A percentile compares a stretch with the other conserved stretches of the same genome.
These are phyloP conservation scores for Wickerhamiella occidentalis DNA, from an alignment of 805 yeast genomes.

Conservation along the genomic window DNA sequence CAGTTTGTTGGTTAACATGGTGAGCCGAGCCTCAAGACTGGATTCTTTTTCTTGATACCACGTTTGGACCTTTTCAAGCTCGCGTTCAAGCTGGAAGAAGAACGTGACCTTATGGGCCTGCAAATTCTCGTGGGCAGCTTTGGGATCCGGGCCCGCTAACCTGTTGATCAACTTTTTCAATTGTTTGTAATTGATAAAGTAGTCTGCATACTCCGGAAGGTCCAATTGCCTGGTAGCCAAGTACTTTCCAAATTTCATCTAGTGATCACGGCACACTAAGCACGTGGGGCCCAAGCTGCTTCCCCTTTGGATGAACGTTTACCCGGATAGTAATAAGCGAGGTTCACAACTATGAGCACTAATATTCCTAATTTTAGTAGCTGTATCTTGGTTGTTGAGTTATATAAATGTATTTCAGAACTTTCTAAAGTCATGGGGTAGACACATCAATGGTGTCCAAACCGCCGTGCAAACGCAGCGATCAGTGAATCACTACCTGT, in stretches of 20 bases:
- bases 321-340: not conserved
- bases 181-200: slow-evolving; percentile 90
- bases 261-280: not conserved
- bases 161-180: slow-evolving; percentile 83
- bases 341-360: not conserved
- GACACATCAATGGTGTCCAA: not conserved
- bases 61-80: slow-evolving; percentile 87
- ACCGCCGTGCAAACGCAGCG: slow-evolving; percentile 14
- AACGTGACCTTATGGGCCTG: slow-evolving; percentile 84
- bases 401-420: not conserved
- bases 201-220: slow-evolving; percentile 86
- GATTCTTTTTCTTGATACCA: slow-evolving; percentile 87
- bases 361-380: too few relatives aligned
- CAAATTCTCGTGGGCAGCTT: slow-evolving; percentile 39
- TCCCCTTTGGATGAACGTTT: not conserved
- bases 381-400: too few relatives aligned
- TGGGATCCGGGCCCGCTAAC: slow-evolving; percentile 32
- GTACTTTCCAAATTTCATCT: slow-evolving; percentile 86
- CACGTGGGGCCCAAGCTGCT: slow-evolving; percentile 5
- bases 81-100: slow-evolving; percentile 84
- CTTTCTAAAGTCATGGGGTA: not conserved
- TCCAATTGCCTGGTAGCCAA: slow-evolving; percentile 89
- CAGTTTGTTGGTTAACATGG: slow-evolving; percentile 63
- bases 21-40: slow-evolving; percentile 67
- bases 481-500: slow-evolving; percentile 20